These are phyloP conservation scores for Phalaenopsis equestris DNA, from an alignment of 106 monocot genomes.

Conservation along the genomic window DNA sequence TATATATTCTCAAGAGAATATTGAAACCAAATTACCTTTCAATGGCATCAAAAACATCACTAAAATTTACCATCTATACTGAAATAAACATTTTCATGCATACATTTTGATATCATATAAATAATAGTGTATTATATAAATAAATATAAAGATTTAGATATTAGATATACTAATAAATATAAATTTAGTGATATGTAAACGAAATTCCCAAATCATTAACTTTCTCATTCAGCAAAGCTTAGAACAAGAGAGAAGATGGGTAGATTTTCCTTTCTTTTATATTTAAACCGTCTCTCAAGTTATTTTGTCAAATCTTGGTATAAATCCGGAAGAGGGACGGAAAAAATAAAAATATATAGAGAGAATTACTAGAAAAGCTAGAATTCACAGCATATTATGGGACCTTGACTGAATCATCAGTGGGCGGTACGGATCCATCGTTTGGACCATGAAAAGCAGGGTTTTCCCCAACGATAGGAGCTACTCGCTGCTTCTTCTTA, in stretches of 20 bases:
- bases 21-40: too few relatives aligned
- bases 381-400: neutral
- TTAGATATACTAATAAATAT: neutral
- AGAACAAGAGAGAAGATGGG: neutral
- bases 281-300: neutral
- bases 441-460: neutral
- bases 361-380: neutral
- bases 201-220: neutral
- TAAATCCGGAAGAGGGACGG: neutral
- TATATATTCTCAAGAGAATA: neutral
- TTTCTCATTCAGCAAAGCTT: neutral
- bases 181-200: too few relatives aligned
- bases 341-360: neutral
- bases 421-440: neutral
- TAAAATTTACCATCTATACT: too few relatives aligned
- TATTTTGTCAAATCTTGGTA: constrained; percentile 1
- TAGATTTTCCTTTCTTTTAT: too few relatives aligned
- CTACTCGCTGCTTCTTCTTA: constrained; percentile 14
- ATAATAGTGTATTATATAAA: too few relatives aligned
- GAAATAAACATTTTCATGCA: too few relatives aligned
- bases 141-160: too few relatives aligned
- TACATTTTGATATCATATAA: too few relatives aligned
- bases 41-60: neutral
- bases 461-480: neutral
- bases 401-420: constrained; percentile 43